Conservation (phyloP, 192 early-diverging fungal genomes). For the Linnemannia hyalina region DNA sequence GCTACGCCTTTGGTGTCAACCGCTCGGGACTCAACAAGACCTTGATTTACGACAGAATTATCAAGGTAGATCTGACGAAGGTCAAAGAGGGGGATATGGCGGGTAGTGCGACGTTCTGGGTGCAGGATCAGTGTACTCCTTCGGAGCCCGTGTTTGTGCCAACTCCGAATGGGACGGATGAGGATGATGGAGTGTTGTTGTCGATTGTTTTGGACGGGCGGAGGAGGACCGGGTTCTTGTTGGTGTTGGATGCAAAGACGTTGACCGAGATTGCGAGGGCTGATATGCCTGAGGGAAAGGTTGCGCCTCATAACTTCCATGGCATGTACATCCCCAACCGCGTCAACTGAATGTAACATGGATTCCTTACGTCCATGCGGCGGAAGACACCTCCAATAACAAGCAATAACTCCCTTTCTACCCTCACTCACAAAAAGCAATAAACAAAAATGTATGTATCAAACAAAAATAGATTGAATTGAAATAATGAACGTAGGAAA, state of each 20-base stretch:
- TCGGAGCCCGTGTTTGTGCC: slow-evolving; percentile 71
- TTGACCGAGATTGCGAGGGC: slow-evolving; percentile 64
- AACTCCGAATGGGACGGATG: slow-evolving; percentile 54
- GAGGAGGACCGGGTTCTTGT: slow-evolving; percentile 53
- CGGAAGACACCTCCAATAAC: neutral
- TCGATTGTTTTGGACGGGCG: slow-evolving; percentile 62
- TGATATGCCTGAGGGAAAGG: slow-evolving; percentile 45
- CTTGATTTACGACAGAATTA: slow-evolving; percentile 44
- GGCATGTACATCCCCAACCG: slow-evolving; percentile 46
- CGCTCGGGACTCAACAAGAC: slow-evolving; percentile 26
- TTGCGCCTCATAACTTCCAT: slow-evolving; percentile 66
- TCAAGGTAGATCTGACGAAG: slow-evolving; percentile 50
- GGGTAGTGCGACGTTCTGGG: slow-evolving; percentile 44
- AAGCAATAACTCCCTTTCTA: neutral
- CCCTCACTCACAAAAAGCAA: neutral
- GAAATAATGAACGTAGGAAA: neutral
- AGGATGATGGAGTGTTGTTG: slow-evolving; percentile 71
- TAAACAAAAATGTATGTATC: neutral
- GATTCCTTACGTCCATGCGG: too few species aligned
- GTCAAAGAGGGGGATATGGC: slow-evolving; percentile 33
- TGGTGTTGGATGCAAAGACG: slow-evolving; percentile 62
- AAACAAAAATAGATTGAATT: neutral
- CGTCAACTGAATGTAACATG: neutral
- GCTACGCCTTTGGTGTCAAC: slow-evolving; percentile 55
- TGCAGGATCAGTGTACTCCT: slow-evolving; percentile 54